Base-by-base conservation (phyloP, 2,329 filamentous ascomycete species). In the Beauveria australis region DNA sequence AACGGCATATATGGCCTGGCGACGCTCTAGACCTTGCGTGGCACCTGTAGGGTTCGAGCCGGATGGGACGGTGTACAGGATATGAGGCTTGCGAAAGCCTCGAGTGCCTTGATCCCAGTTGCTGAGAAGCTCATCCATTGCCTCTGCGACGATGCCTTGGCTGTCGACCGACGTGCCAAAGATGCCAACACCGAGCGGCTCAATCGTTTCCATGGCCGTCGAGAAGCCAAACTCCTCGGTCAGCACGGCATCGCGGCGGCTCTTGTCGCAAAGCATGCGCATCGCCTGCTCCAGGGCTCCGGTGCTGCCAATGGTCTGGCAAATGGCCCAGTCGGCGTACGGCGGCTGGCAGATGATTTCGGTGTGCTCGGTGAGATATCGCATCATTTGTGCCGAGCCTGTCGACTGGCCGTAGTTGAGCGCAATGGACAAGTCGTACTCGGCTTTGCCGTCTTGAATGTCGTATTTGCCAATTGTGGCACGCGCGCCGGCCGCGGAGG, bases 181-280 rank as follows among this genome's bases (percentile, higher is more conserved):
- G 1, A 79, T 74, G 61, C 75, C 76, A 61, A 85, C 71, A 0
- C 81, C 81, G 3, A 86, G 69, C 1, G 83, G 82, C 5, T 69
- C 69, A 3, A 82, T 79, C 1, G 83, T 85, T 73, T 86, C 83
- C 2, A 85, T 75, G 10, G 83, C 82, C 0, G 89, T 89, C 7
- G 89, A 86, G 76, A 97, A 99, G 44, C 91, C 93, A 74, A 93
- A 97, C 70, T 93, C 89, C 74, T 97, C 94, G 9, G 90, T 92
- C 24, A 97, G 74, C 53, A 97, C 78, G 62, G 86, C 84, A 70
- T 97, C 92, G 1, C 87, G 85, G 8, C 89, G 82, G 61, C 85
- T 80, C 56, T 76, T 76, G 64, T 85, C 82, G 66, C 87, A 88
- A 64, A 99, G 86, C 81, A 97, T 89, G 58, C 94, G 85, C 49